phyloP scores from a whole-genome alignment of 2,329 filamentous ascomycete genomes.

The Fusarium drepaniforme region DNA sequence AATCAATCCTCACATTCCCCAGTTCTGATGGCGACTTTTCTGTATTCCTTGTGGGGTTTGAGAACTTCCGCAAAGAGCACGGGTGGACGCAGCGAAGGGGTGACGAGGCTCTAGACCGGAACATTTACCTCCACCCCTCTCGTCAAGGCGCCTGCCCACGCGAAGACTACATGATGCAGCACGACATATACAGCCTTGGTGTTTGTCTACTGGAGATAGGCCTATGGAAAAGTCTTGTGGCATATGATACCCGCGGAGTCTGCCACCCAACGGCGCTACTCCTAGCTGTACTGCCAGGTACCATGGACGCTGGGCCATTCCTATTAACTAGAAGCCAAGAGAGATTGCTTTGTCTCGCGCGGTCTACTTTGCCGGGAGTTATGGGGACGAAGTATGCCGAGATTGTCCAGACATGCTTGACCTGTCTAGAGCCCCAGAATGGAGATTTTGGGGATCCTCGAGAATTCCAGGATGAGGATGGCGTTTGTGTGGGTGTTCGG shows the following conservation, averaged over 20 bases:
- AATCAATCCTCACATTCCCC: not conserved
- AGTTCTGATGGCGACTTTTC: not conserved
- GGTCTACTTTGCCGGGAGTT: not conserved
- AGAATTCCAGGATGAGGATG: not conserved
- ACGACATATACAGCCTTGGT: not conserved
- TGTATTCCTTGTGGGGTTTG: not conserved
- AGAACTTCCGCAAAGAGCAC: not conserved
- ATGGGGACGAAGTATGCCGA: not conserved
- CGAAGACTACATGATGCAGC: not conserved
- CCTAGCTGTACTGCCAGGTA: not conserved
- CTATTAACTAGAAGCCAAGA: not conserved
- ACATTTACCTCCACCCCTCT: not conserved
- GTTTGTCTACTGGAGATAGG: not conserved
- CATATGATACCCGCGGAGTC: not conserved
- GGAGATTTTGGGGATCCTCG: not conserved
- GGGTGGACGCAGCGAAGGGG: not conserved
- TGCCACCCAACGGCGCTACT: not conserved
- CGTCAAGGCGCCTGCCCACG: not conserved
- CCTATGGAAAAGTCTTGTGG: not conserved
- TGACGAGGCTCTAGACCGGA: accelerated
- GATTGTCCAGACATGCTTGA: not conserved
- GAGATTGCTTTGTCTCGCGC: not conserved
- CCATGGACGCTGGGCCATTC: not conserved
- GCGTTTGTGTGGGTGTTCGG: not conserved
- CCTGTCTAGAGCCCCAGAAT: not conserved